Conservation (phyloP, 768 basidiomycete genomes). For the Psilocybe tampanensis region DNA sequence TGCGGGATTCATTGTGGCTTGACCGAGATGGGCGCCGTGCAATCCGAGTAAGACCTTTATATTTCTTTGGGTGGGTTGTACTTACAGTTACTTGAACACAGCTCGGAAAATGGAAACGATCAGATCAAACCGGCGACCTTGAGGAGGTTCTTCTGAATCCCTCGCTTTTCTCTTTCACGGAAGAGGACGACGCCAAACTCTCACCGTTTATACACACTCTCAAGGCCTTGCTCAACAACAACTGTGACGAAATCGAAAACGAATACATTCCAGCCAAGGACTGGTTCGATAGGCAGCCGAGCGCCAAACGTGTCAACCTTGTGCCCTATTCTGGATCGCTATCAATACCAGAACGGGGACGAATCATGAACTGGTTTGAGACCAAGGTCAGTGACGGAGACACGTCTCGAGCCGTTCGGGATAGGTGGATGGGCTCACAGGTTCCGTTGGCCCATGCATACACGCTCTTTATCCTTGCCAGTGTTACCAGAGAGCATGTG, state of each 20-base stretch:
- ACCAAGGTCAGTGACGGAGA: neutral
- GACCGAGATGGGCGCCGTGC: constrained; percentile 9
- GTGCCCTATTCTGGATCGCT: neutral
- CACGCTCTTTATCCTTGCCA: constrained; percentile 18
- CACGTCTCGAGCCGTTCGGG: too few relatives aligned
- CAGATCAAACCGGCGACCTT: constrained; percentile 12
- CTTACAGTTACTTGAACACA: neutral
- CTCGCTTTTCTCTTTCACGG: constrained; percentile 17
- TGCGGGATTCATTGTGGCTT: constrained; percentile 22
- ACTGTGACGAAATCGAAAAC: neutral
- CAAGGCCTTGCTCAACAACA: too few relatives aligned
- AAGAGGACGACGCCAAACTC: constrained; percentile 17
- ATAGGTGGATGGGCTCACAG: neutral
- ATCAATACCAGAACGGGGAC: neutral
- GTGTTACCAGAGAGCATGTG: neutral
- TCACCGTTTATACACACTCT: too few relatives aligned
- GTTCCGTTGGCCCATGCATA: constrained; percentile 17
- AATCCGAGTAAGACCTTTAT: constrained; percentile 14
- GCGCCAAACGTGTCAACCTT: neutral
- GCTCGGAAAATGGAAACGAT: constrained; percentile 29
- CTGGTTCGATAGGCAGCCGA: constrained; percentile 12
- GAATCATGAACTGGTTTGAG: neutral
- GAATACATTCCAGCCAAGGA: constrained; percentile 8
- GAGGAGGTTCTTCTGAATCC: constrained; percentile 27
- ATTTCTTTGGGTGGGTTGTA: neutral